Conservation (phyloP, 495 filamentous ascomycete genomes). For the Hyaloscypha variabilis region DNA sequence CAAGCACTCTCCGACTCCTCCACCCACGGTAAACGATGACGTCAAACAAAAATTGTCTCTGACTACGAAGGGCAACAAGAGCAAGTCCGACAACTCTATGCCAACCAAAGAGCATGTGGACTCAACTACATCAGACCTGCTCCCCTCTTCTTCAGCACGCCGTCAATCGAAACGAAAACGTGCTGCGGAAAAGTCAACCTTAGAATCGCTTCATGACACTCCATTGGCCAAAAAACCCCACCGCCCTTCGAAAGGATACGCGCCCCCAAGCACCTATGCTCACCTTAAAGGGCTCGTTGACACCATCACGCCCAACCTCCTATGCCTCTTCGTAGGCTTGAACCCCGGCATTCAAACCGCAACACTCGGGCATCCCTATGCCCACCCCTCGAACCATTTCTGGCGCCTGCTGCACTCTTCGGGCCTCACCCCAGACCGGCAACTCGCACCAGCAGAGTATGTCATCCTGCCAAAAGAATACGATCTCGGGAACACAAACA, state of each 20-base stretch:
- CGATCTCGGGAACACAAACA: conserved; percentile 86
- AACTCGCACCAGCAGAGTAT: conserved; percentile 64
- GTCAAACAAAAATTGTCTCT: conserved; percentile 6
- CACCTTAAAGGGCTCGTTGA: conserved; percentile 73
- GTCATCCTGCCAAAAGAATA: conserved; percentile 70
- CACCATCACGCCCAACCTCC: conserved; percentile 71
- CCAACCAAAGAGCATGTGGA: conserved; percentile 13
- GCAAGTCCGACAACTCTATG: conserved; percentile 11
- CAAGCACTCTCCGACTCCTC: conserved; percentile 11
- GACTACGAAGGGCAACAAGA: conserved; percentile 4
- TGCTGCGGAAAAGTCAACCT: conserved; percentile 11
- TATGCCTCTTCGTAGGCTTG: conserved; percentile 83
- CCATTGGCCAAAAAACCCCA: conserved; percentile 18
- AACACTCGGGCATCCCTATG: conserved; percentile 78
- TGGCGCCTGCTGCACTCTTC: conserved; percentile 82
- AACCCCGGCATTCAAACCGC: conserved; percentile 89
- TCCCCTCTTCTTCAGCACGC: conserved; percentile 7
- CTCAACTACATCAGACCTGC: conserved; percentile 7
- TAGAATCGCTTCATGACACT: conserved; percentile 12
- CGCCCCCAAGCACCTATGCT: conserved; percentile 66
- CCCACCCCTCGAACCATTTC: conserved; percentile 89
- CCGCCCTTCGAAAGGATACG: conserved; percentile 47
- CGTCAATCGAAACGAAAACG: conserved; percentile 19
- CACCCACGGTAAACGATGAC: conserved; percentile 5
- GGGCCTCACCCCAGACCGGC: conserved; percentile 67